Base-by-base conservation (phyloP, 495 filamentous ascomycete species). In the Xylaria grammica region DNA sequence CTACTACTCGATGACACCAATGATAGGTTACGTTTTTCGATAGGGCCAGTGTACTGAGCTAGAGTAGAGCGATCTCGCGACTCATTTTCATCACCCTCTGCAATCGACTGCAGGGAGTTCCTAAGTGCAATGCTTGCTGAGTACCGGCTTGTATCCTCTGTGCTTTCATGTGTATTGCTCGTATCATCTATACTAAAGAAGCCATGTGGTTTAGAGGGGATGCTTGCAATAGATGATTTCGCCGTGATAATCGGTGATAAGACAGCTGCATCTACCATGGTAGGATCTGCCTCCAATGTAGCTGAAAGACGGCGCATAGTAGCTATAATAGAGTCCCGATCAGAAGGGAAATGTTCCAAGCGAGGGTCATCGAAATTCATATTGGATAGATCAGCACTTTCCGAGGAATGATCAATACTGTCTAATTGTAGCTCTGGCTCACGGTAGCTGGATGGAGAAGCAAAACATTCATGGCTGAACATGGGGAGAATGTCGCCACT, bases 271-370 rank as follows among this genome's bases (percentile, higher is more conserved):
- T 82, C 78, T 60, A 81, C 69, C 36, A 70, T 45, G 0, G 75
- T 73, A 52, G 75, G 72, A 64, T 86, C 84, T 38, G 75, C 77
- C 1, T 70, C 73, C n/a, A 85, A 68, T 22, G 78, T 77, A 1
- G 76, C 76, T 50, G 81, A 78, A 3, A 83, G 70, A 38, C 77
- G 78, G 26, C 77, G 72, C 32, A 87, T 69, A 1, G 78, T 71
- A 48, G 79, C 75, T 8, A 85, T 61, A 46, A 86, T 84, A 8
- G 75, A 77, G 8, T 75, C 70, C 7, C 81, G 75, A 60, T 79
- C 75, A 2, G 77, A 81, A 0, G 84, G 84, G 70, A 87, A 85
- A 7, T 60, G 70, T 62, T 84, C 82, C 30, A 86, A 50, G 0
- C 74, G 75, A n/a, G 82, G 84, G 66, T 87, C 79, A 50, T 84